These are phyloP conservation scores for Lasiosphaeria miniovina DNA, from an alignment of 495 filamentous ascomycete species.

Conservation along the genomic window DNA sequence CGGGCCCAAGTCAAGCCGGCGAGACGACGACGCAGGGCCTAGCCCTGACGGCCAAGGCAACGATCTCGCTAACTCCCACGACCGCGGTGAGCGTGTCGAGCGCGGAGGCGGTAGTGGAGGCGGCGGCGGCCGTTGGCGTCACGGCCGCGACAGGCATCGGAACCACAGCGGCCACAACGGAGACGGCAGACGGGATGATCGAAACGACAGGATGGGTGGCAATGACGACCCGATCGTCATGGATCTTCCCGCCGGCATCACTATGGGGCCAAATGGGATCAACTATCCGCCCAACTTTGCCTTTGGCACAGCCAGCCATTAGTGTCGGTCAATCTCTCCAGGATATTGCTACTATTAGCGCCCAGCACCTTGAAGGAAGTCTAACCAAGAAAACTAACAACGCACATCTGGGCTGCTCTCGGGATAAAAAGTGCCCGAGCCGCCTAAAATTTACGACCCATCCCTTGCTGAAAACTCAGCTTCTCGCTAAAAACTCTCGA, in stretches of 20 bases:
- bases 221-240: slow-evolving; percentile 45
- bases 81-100: slow-evolving; percentile 40
- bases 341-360: too few species aligned
- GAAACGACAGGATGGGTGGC: slow-evolving; percentile 35
- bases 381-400: too few species aligned
- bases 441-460: too few species aligned
- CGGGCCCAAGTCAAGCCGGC: slow-evolving; percentile 67
- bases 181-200: slow-evolving; percentile 38
- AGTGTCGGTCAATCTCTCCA: background rate
- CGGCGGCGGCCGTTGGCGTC: slow-evolving; percentile 36
- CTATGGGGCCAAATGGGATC: slow-evolving; percentile 60
- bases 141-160: slow-evolving; percentile 44
- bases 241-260: slow-evolving; percentile 61
- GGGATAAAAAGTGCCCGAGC: too few species aligned
- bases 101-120: slow-evolving; percentile 40
- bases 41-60: slow-evolving; percentile 38
- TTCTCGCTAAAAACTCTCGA: too few species aligned
- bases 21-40: slow-evolving; percentile 48
- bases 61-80: slow-evolving; percentile 38
- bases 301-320: slow-evolving; percentile 7
- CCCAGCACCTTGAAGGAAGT: too few species aligned
- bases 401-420: too few species aligned
- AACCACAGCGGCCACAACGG: slow-evolving; percentile 40
- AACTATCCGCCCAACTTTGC: slow-evolving; percentile 41
- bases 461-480: too few species aligned